Conservation (phyloP, 2,329 filamentous ascomycete genomes). For the Fusarium nodosum region DNA sequence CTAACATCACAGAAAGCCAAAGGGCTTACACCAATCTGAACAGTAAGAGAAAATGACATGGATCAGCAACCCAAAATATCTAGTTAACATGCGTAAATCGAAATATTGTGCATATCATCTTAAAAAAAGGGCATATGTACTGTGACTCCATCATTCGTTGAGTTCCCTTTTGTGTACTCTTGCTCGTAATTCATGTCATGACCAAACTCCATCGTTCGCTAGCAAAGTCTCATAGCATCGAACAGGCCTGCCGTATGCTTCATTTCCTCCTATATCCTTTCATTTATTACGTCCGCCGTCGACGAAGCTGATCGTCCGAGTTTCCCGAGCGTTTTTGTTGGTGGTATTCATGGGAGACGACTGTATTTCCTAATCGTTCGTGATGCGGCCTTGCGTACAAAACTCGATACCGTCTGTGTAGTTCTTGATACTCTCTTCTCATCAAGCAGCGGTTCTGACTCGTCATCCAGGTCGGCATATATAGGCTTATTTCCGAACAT, state of each 20-base stretch:
- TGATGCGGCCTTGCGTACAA: constrained; percentile 59
- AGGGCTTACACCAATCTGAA: background rate
- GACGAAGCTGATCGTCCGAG: background rate
- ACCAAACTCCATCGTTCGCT: background rate
- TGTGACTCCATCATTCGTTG: background rate
- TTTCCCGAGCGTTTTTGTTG: too few species aligned
- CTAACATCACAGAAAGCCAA: background rate
- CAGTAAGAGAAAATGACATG: background rate
- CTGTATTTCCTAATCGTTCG: constrained; percentile 56
- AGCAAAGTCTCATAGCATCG: background rate
- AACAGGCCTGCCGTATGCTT: constrained; percentile 2
- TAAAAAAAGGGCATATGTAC: background rate
- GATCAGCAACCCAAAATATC: background rate
- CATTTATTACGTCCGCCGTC: too few species aligned
- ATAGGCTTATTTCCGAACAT: constrained; percentile 19
- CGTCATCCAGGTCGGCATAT: constrained; percentile 28
- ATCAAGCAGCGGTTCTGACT: constrained; percentile 45
- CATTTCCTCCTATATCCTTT: background rate
- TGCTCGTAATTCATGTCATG: background rate
- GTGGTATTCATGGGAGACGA: constrained; percentile 29
- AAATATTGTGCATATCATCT: background rate
- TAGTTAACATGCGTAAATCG: background rate
- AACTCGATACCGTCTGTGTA: constrained; percentile 58
- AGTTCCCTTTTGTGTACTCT: background rate
- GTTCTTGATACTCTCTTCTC: constrained; percentile 49